Evolutionary conservation across 208 protist genomes (phyloP), one percentile per base, ranked within the genome.

Genomic region (Acanthamoeba lenticulata): DNA sequence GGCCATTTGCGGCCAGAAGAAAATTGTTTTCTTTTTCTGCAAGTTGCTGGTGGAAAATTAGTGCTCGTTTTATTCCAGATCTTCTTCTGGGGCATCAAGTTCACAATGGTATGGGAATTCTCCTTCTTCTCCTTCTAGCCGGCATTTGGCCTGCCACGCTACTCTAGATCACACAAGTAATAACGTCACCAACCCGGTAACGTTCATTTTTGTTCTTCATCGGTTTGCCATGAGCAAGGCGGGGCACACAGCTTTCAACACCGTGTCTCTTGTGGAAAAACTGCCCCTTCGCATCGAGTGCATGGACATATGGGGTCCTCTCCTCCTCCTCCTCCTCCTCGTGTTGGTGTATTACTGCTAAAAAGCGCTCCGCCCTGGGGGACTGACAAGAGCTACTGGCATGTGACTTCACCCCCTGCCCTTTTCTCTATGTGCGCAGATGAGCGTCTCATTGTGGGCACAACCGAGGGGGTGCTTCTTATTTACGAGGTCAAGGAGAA

Each of bases 401-500:
- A n/a, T 62, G 15, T 62, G 19, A 24, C 55, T 62, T 62, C 19
- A 62, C 19, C 55, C 24, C 19, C 15, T 72, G 62, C 9, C 32
- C 7, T 72, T 72, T 72, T 72, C 27, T n/a, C 27, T 24, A 11
- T 27, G 6, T 83, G 42, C n/a, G 7, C 79, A 88, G 79, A 60
- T 32, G 79, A 88, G 9, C 79, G 79, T 1, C 40, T 88, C 7
- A 88, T 88, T 19, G 79, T 88, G 42, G 79, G 79, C 40, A 88
- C 79, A 27, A 32, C 79, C 13, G 79, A 88, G 79, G 79, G 79
- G 2, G 79, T 88, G 79, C 47, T 88, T 7, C 79, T 88, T 38
- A 60, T 88, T 42, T 88, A 88, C 44, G 79, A 88, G 21, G 79
- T 88, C 6, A 60, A 62, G 45, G 79, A 88, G 79, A 88, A 88